These are phyloP conservation scores for Boletus sp. DNA, from an alignment of 1,284 basidiomycete species.

Conservation along the genomic window DNA sequence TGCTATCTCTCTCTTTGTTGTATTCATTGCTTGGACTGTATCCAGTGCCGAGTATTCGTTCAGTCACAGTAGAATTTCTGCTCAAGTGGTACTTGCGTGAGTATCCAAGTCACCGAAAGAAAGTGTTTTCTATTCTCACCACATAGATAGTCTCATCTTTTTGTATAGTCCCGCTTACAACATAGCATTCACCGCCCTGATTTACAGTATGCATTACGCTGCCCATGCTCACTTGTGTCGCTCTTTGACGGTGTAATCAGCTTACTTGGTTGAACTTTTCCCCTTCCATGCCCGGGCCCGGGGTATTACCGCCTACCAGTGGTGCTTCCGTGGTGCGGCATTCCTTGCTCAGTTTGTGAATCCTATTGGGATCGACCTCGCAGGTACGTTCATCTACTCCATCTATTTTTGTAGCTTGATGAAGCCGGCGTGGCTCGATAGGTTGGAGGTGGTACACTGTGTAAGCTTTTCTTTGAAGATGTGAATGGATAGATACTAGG, in stretches of 20 bases:
- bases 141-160: conserved; percentile 9
- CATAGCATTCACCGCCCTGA: conserved; percentile 4
- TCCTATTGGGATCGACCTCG: conserved; percentile 18
- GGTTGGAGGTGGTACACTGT: conserved; percentile 18
- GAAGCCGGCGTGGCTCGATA: neutral
- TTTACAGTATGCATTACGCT: neutral
- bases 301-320: conserved; percentile 19
- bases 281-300: conserved; percentile 20
- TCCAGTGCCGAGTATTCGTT: conserved; percentile 9
- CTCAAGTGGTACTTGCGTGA: conserved; percentile 9
- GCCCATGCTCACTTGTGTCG: neutral
- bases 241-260: neutral
- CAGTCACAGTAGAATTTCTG: conserved; percentile 3
- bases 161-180: conserved; percentile 10
- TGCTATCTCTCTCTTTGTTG: conserved; percentile 6
- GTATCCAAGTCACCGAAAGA: neutral
- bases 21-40: conserved; percentile 12
- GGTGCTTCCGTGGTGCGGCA: conserved; percentile 8
- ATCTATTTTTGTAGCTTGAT: neutral
- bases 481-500: neutral
- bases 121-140: neutral
- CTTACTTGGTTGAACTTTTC: conserved; percentile 22
- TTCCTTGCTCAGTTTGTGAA: conserved; percentile 16
- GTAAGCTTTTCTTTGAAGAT: conserved; percentile 4
- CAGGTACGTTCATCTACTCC: conserved; percentile 2